Base-by-base conservation (phyloP, 140 eudicot genomes). In the Flaveria floridana region DNA sequence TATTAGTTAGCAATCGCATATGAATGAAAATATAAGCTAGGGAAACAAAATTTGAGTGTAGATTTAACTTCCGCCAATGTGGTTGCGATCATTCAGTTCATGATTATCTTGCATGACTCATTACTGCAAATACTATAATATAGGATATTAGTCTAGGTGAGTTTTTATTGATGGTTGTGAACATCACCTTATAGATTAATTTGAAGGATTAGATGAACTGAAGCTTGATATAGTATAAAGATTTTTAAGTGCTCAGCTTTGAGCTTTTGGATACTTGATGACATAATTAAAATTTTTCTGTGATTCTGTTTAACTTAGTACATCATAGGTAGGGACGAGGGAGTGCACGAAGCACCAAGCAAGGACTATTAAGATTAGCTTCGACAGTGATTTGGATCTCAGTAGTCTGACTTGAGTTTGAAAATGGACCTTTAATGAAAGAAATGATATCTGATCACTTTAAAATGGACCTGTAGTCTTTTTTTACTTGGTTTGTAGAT, bases 131-230 rank as follows among this genome's bases (percentile, higher is more conserved):
- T 7, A 50, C 19, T 50, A 13, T 14, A 6, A 50, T 6, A 0
- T 50, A 50, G 56, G 56, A 14, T 13, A 13, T 12, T 50, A 15
- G 56, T 14, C 56, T 50, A 57, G 30, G 3, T 16, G 21, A n/a
- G 25, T 53, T 53, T 52, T 52, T 52, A 52, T 15, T 52, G 58
- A 52, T 52, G 58, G 58, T 7, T 44, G 14, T 44, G 50, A 44
- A 55, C 16, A 46, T 44, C 16, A 41, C 56, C 42, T 73, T 73
- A 12, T 73, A 34, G 41, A 72, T 20, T 58, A 56, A 21, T 56
- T 21, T 72, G 65, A 71, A 72, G 77, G 41, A 19, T 72, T 72
- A 20, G 55, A 56, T 19, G 55, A 48, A 57, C 4, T 41, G 44
- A 72, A 34, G 56, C 68, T 6, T 21, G 34, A 37, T 72, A 37